Evolutionary conservation across 2,329 filamentous ascomycete species (phyloP), one percentile per base, ranked within the genome.

Genomic region (Apiospora arundinis): DNA sequence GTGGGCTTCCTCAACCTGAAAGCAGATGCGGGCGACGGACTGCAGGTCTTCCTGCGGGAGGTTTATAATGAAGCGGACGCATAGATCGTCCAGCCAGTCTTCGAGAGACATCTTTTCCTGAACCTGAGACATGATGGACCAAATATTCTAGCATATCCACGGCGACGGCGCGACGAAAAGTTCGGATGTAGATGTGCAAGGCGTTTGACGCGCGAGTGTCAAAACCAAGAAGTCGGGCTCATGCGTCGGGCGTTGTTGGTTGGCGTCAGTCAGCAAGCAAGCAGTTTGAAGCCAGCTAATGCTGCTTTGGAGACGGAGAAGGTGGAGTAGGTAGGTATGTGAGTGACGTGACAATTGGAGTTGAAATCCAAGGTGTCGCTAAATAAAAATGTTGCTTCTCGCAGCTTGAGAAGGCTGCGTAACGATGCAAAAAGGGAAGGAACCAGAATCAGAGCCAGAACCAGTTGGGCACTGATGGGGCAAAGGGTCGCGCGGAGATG

Each of bases 1-100:
- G 91, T 99, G 97, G 77, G 96, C 96, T 84, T 99, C 97, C 83
- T 99, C 96, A 77, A 99, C 93, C 84, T 98, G 95, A 82, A 99
- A 99, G 84, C 95, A 98, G 83, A 99, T 96, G 80, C 96, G 92
- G 80, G 95, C 94, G 71, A 97, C 93, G 2, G 93, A 95, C 75
- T 92, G 91, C 66, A 98, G 89, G 82, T 99, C 96, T 82, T 96
- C 94, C 75, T 93, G 89, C 65, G 97, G 96, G 73, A 98, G 90
- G 84, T 99, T 98, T 83, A 98, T 94, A 80, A 99, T 95, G 84
- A 99, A 99, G 81, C 97, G 94, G 81, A 97, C 95, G 83, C 95
- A 97, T 72, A 98, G 90, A 84, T 98, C 95, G 91, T 98, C 95
- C 85, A 98, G 89, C 95, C 94, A 73, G 67, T 73, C 72, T 70